Base-by-base conservation (phyloP, 148 eudicot species). In the Chenopodium suecicum region DNA sequence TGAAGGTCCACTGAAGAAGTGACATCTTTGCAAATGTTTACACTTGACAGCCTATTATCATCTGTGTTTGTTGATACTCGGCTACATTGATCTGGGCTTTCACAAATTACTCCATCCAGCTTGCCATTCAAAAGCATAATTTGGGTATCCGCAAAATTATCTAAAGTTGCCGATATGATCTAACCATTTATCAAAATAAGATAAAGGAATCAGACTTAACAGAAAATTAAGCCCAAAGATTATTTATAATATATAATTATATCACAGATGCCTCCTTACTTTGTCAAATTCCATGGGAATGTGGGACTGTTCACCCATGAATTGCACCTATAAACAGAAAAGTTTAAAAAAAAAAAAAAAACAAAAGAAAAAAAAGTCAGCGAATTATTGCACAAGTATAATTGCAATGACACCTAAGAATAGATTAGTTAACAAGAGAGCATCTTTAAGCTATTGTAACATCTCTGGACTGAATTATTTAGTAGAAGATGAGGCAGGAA, bases 261-360 rank as follows among this genome's bases (percentile, higher is more conserved):
- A 76, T 9, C 46, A 37, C 64, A 47, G 68, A 31, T 60, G 63
- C 62, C 34, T 60, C 73, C 94, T 88, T 84, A 94, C 98, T 70
- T 87, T 92, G 81, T 90, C 97, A 78, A 94, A 89, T 86, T 94
- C 94, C 93, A 88, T 85, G 14, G 98, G 93, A 75, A 94, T 86
- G 75, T 94, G 97, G 70, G 94, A 90, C 81, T 94, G 96, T 86
- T 91, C 89, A 56, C 94, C 94, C 98, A 94, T 94, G 83, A 87
- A 91, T 44, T 82, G 87, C 68, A 94, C 97, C 98, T 94, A 81
- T 1, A 37, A 7, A 78, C 32, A 82, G 56, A 70, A 82, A 16
- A 79, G 79, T 27, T 27, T 27, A 0, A 27, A 27, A 27, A 27
- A 27, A 27, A 27, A 27, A 27, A 27, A 27, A 27, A 27, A 27